These are phyloP conservation scores for Globisporangium emineosum DNA, from an alignment of 352 stramenopile genomes.

Conservation along the genomic window DNA sequence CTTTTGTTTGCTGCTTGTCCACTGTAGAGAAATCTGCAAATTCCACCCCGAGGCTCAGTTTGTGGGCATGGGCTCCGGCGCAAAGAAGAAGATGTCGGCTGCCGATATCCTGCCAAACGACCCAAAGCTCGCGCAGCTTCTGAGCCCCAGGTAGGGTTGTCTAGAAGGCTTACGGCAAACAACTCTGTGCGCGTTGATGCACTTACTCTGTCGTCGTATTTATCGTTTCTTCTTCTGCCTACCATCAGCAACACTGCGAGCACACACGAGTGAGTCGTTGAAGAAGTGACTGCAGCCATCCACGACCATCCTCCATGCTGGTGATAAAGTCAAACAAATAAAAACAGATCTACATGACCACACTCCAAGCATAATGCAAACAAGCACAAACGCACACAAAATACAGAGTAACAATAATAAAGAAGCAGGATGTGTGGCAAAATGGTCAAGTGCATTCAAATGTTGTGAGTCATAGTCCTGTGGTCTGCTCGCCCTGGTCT, in stretches of 20 bases:
- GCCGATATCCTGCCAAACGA: constrained; percentile 18
- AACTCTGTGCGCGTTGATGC: too few species aligned
- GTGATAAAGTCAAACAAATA: too few species aligned
- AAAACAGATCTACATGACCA: too few species aligned
- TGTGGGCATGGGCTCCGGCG: constrained; percentile 4
- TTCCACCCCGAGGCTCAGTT: constrained; percentile 61
- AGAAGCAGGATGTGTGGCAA: not conserved
- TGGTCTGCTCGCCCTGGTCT: not conserved
- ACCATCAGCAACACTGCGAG: constrained; percentile 14
- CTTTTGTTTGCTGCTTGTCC: not conserved
- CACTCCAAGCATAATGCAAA: too few species aligned
- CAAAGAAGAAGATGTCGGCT: constrained; percentile 2
- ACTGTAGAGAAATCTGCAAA: constrained; percentile 42
- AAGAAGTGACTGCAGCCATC: too few species aligned
- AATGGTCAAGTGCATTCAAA: not conserved
- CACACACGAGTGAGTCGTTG: constrained; percentile 7
- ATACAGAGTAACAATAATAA: not conserved
- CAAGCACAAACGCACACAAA: too few species aligned
- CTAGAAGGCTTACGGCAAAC: too few species aligned
- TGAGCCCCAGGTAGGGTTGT: constrained; percentile 44
- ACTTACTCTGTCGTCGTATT: too few species aligned
- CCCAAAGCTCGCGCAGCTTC: constrained; percentile 37
- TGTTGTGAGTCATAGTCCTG: not conserved
- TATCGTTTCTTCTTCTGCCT: not conserved
- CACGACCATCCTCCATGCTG: too few species aligned